phyloP scores from a whole-genome alignment of 75 land plant species.

The Cupressus sempervirens region DNA sequence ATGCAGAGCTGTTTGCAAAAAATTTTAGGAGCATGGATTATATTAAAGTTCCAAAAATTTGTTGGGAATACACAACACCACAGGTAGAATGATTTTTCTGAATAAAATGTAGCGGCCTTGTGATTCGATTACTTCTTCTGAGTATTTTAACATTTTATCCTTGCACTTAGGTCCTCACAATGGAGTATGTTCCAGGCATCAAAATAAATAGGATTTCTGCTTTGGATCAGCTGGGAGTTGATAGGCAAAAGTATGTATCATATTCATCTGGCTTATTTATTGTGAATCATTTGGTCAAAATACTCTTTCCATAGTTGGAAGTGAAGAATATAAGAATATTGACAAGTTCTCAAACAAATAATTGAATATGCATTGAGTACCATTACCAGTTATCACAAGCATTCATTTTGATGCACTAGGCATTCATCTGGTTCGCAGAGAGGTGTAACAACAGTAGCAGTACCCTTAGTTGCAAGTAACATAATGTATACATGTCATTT shows the following conservation, averaged over 20 bases:
- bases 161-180: slow-evolving; percentile 74
- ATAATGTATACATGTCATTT: no score
- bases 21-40: slow-evolving; percentile 89
- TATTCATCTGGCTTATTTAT: background rate
- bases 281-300: background rate
- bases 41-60: slow-evolving; percentile 87
- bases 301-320: background rate
- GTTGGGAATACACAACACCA: slow-evolving; percentile 89
- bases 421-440: background rate
- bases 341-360: background rate
- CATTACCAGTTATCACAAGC: background rate
- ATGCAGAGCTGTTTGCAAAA: slow-evolving; percentile 85
- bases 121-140: background rate
- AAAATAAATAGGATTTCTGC: slow-evolving; percentile 93
- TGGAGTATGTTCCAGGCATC: slow-evolving; percentile 99
- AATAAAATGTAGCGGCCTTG: background rate
- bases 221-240: slow-evolving; percentile 95
- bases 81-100: slow-evolving; percentile 46
- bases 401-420: background rate
- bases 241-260: slow-evolving; percentile 72
- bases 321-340: background rate
- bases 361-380: background rate
- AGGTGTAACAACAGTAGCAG: no score
- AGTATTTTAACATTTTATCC: background rate
- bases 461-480: no score